A percentile compares a stretch with the other conserved stretches of the same genome.
Conservation (phyloP, 345 rosid species). For the Eucalyptus curtisii region DNA sequence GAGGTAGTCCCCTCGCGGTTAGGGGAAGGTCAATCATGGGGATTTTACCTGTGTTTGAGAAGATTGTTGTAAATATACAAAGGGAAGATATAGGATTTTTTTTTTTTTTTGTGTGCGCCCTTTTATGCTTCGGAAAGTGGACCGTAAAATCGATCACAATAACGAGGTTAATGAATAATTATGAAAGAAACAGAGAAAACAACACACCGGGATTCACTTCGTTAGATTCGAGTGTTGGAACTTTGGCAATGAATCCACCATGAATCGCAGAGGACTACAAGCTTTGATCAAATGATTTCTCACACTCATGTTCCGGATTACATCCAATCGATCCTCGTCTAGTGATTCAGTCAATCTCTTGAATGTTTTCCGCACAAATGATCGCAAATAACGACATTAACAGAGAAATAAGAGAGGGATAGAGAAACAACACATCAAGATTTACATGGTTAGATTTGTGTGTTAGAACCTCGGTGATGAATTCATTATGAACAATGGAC, state of each 20-base stretch:
- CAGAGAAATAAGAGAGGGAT: neutral
- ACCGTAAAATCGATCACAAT: neutral
- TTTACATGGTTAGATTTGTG: neutral
- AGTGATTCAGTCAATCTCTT: neutral
- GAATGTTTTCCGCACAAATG: neutral
- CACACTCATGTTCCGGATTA: neutral
- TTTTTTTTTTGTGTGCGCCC: neutral
- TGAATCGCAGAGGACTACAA: neutral
- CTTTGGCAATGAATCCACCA: neutral
- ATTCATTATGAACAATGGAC: neutral
- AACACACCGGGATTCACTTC: neutral
- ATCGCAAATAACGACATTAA: neutral
- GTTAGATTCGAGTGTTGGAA: neutral
- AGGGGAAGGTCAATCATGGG: neutral
- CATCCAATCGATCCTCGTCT: neutral
- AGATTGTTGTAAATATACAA: neutral
- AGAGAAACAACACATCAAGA: neutral
- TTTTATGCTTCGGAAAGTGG: neutral
- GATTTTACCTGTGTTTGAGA: neutral
- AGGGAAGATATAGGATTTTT: neutral
- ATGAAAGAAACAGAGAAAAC: neutral
- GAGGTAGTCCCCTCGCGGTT: neutral
- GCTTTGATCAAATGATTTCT: neutral
- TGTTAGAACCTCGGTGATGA: neutral
- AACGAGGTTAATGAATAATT: neutral